Base-by-base conservation (phyloP, 495 filamentous ascomycete genomes). In the Penicillium argentinense region DNA sequence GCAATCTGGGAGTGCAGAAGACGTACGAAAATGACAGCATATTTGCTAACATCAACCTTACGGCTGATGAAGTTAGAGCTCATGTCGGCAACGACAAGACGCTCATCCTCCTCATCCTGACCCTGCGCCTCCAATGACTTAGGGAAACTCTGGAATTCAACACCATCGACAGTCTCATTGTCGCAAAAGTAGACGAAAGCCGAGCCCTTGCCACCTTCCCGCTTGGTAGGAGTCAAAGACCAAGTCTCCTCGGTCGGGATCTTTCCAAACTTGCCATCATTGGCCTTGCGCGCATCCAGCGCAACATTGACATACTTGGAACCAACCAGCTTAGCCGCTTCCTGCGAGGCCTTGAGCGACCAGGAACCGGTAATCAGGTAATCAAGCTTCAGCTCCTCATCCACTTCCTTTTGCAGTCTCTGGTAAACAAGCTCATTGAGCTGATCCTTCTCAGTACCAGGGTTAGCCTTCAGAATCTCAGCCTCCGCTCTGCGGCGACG, bases 351-450 rank as follows among this genome's bases (percentile, higher is more conserved):
- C 68, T 97, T 96, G 51, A 88, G 74, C 22, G 87, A 91, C 92
- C 93, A 96, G n/a, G 64, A 68, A 47, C 92, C 91, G 27, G 93
- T 95, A 26, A 96, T 86, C 13, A 96, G 73, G 64, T 97, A 97
- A 64, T 96, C 93, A 14, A 93, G 64, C 63, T 82, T 84, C 60
- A 95, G 62, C 28, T 87, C 80, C 28, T 80, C 65, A 37, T 82
- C 72, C 1, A 89, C 73, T 34, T 82, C 80, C 54, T 78, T 78
- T 49, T 74, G 73, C 39, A 95, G 72, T 40, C 75, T 69, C 44
- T 78, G 72, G 49, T 61, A 59, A 5, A 88, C 55, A 13, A 89
- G 66, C 30, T 78, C 77, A 17, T 77, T 79, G 42, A 70, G 49
- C 19, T 64, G 54, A 4, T 63, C 44, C 39, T 71, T 68, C 11